Base-by-base conservation (phyloP, 177 flowering plant species). In the Tripterygium wilfordii region DNA sequence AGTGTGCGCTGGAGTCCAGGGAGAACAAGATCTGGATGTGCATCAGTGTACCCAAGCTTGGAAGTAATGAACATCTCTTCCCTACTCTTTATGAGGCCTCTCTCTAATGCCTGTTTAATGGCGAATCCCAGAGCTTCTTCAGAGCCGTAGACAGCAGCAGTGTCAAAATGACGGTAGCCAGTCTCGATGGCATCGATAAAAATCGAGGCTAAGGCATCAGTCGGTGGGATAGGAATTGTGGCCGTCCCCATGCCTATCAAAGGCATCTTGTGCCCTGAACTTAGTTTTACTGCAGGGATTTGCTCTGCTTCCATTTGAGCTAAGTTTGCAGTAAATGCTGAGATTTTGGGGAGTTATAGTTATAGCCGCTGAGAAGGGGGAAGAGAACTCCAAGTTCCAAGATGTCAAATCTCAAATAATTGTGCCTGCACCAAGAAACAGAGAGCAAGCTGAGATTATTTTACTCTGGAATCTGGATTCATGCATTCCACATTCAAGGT, bases 141-240 rank as follows among this genome's bases (percentile, higher is more conserved):
- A 0, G 62, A 45, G 12, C 49, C 39, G 29, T 63, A 63, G 0
- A 24, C 0, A 4, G 22, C 1, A 2, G 62, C 57, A 2, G 62
- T 63, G 40, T 63, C 67, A n/a, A 63, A 56, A 36, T 63, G 62
- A 24, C 62, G 45, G 41, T 63, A 63, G 1, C 67, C 67, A 0
- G 18, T 23, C 22, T 42, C 14, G 18, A 63, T 53, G 0, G 53
- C 53, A 5, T 48, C 48, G 0, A 56, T 16, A 0, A 62, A 21
- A 0, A 54, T 49, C 5, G 42, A 20, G 16, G 36, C 51, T 8
- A 22, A 10, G 13, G 32, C 14, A 15, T 61, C 54, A 0, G 35
- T 12, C 3, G 20, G 48, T 5, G 21, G 30, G 0, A 10, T 39
- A 23, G 59, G 41, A 13, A 0, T 8, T 5, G 53, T n/a, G 8